These are phyloP conservation scores for Colletotrichum chrysophilum DNA, from an alignment of 2,329 filamentous ascomycete genomes.

Conservation along the genomic window DNA sequence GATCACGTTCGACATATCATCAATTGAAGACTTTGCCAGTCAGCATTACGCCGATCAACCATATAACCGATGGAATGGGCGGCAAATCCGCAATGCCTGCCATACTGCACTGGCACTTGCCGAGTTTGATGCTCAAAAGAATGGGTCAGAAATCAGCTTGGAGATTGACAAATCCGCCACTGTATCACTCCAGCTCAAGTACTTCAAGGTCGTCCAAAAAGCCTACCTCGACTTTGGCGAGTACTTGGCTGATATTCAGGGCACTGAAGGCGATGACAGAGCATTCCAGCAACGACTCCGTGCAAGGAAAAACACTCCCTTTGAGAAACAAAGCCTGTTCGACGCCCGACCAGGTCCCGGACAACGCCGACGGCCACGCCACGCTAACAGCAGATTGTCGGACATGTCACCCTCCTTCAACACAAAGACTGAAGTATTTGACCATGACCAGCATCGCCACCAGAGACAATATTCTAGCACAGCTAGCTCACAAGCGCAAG, in stretches of 20 bases:
- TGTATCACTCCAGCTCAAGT: not conserved
- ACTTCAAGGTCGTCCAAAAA: not conserved
- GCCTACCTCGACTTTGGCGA: not conserved
- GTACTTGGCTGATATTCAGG: not conserved
- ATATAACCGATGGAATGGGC: not conserved
- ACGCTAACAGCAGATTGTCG: not conserved
- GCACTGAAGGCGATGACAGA: not conserved
- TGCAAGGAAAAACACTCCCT: not conserved
- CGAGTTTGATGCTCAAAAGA: not conserved
- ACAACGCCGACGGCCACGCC: not conserved
- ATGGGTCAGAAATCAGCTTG: not conserved
- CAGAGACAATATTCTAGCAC: not conserved
- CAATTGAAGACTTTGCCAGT: not conserved
- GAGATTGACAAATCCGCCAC: not conserved
- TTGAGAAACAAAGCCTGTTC: not conserved
- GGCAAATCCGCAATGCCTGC: not conserved
- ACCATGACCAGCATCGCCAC: not conserved
- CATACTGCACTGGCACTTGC: not conserved
- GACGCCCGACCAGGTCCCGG: accelerated
- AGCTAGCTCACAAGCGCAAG: accelerated
- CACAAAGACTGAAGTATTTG: accelerated
- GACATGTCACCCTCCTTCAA: not conserved
- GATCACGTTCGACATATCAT: not conserved
- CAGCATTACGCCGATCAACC: not conserved
- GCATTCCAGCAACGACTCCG: not conserved